Percentiles rank a stretch among this genome's conserved stretches.
phyloP scores from a whole-genome alignment of 345 rosid genomes.

The Cardamine resedifolia region DNA sequence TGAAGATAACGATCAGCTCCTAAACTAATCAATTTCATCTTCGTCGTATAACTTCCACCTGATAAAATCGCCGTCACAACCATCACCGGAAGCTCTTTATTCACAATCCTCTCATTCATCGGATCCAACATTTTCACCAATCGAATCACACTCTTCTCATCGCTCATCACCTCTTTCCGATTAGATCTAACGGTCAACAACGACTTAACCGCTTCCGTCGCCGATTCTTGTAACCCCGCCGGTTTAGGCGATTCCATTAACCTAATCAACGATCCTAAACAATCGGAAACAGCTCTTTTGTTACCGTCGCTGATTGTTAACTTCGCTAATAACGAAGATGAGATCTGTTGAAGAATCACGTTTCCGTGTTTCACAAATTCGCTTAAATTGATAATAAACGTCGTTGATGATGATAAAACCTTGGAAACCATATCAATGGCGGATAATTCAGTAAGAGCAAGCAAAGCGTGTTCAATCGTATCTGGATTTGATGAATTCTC shows the following conservation, averaged over 20 bases:
- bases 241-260: constrained; percentile 76
- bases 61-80: constrained; percentile 48
- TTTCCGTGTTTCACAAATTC: constrained; percentile 61
- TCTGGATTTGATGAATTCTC: constrained; percentile 49
- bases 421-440: constrained; percentile 37
- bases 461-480: constrained; percentile 48
- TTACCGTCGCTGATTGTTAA: constrained; percentile 63
- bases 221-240: constrained; percentile 68
- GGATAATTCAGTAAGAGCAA: constrained; percentile 50
- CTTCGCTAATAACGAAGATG: constrained; percentile 51
- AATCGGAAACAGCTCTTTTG: constrained; percentile 65
- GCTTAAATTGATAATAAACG: constrained; percentile 53
- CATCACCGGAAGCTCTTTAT: constrained; percentile 62
- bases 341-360: constrained; percentile 51
- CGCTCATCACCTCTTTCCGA: constrained; percentile 61
- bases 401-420: constrained; percentile 60
- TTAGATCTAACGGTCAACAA: constrained; percentile 58
- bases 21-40: constrained; percentile 53
- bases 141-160: constrained; percentile 68
- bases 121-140: constrained; percentile 76
- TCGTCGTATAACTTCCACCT: constrained; percentile 51
- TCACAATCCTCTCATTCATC: constrained; percentile 44
- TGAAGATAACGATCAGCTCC: constrained; percentile 66
- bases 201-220: constrained; percentile 53
- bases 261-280: constrained; percentile 55